phyloP scores from a whole-genome alignment of 768 basidiomycete genomes.

The Leucosporidium creatinivorum region DNA sequence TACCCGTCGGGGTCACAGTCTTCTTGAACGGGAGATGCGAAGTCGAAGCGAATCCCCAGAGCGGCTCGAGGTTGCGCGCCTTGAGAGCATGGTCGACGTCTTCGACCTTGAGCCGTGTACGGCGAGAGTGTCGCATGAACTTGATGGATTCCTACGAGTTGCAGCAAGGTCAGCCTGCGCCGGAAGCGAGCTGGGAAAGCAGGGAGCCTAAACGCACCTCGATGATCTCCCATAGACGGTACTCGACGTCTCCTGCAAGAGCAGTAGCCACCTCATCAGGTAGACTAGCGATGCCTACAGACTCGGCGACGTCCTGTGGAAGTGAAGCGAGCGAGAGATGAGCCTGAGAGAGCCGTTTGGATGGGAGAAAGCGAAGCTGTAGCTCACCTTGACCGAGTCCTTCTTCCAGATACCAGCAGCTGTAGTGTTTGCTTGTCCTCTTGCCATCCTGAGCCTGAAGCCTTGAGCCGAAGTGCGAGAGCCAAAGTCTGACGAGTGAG shows the following conservation, averaged over 20 bases:
- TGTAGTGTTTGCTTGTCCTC: neutral
- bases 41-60: conserved; percentile 68
- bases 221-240: conserved; percentile 87
- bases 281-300: conserved; percentile 65
- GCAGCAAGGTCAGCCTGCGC: neutral
- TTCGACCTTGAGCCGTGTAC: conserved; percentile 78
- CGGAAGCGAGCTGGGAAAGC: neutral
- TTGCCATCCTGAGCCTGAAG: conserved; percentile 11
- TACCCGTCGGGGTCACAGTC: conserved; percentile 53
- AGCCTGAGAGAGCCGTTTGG: neutral
- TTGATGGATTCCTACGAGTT: conserved; percentile 75
- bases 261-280: conserved; percentile 71
- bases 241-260: conserved; percentile 92
- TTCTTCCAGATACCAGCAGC: conserved; percentile 28
- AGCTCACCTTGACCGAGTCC: conserved; percentile 28
- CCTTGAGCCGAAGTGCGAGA: neutral
- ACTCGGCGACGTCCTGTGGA: conserved; percentile 79
- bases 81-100: conserved; percentile 92
- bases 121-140: conserved; percentile 88
- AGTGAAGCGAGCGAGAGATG: neutral
- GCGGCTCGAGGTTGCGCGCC: conserved; percentile 89
- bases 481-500: no score
- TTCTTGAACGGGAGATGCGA: conserved; percentile 47
- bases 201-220: conserved; percentile 52
- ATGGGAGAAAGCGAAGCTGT: neutral